Conservation (phyloP, 768 basidiomycete species). For the Postia placenta region DNA sequence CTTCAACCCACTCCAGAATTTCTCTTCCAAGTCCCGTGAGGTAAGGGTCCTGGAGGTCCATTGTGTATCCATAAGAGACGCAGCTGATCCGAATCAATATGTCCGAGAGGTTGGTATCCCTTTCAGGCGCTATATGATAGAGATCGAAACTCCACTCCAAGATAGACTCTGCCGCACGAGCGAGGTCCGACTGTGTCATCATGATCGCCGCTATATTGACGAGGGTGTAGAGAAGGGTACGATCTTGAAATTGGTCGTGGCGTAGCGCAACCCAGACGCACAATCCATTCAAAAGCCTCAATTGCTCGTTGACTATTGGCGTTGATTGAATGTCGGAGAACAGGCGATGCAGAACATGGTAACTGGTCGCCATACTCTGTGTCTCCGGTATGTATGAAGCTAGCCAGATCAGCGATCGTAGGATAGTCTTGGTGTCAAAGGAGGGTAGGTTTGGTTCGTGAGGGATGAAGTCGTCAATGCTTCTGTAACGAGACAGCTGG, state of each 20-base stretch:
- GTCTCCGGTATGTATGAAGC: constrained; percentile 33
- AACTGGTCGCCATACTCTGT: constrained; percentile 53
- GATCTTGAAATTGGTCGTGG: constrained; percentile 46
- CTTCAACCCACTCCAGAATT: constrained; percentile 61
- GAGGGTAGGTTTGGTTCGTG: constrained; percentile 67
- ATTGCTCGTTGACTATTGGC: constrained; percentile 79
- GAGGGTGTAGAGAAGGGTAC: constrained; percentile 59
- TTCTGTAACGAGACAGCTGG: constrained; percentile 47
- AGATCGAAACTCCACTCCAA: constrained; percentile 68
- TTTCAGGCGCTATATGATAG: constrained; percentile 35
- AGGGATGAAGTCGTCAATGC: constrained; percentile 37
- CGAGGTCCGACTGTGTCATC: constrained; percentile 62
- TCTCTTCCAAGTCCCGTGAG: constrained; percentile 35
- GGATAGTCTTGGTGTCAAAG: constrained; percentile 41
- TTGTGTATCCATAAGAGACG: constrained; percentile 49
- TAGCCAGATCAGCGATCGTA: constrained; percentile 61
- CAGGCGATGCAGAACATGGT: constrained; percentile 72
- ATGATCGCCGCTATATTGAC: constrained; percentile 62
- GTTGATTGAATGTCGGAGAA: constrained; percentile 60
- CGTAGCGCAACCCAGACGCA: constrained; percentile 69
- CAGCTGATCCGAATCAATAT: constrained; percentile 65
- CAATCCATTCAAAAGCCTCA: constrained; percentile 66
- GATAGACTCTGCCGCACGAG: constrained; percentile 64
- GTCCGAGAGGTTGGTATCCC: constrained; percentile 53
- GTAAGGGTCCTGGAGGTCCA: constrained; percentile 22